Evolutionary conservation across 805 yeast genomes (phyloP).

Genomic region (Yarrowia divulgata): DNA sequence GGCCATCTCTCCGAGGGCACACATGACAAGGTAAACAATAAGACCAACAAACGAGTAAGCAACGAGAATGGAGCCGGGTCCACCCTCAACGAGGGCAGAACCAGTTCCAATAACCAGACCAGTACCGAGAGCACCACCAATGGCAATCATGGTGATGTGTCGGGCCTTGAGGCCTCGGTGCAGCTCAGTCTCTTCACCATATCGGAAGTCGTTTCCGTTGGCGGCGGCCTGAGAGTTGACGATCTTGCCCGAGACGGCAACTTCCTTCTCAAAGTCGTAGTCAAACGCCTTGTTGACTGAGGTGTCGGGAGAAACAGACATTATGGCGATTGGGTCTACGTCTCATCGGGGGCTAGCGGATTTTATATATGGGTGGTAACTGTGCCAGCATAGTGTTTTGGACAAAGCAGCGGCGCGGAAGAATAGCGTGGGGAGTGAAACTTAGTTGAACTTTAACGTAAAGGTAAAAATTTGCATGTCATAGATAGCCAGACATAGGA

Average conservation of each 20-base stretch:
- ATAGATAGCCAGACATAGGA: conserved; percentile 33
- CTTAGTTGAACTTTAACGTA: conserved; percentile 36
- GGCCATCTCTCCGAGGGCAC: conserved; percentile 73
- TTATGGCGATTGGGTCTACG: conserved; percentile 10
- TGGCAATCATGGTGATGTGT: conserved; percentile 75
- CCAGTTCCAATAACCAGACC: conserved; percentile 83
- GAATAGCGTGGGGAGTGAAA: conserved; percentile 38
- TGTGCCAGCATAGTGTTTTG: neutral
- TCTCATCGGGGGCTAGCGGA: conserved; percentile 5
- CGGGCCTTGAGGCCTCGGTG: conserved; percentile 57
- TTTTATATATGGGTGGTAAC: conserved; percentile 17
- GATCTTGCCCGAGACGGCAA: conserved; percentile 33
- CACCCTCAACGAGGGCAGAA: conserved; percentile 70
- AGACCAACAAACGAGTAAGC: conserved; percentile 76
- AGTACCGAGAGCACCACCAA: conserved; percentile 86
- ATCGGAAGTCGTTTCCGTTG: conserved; percentile 38
- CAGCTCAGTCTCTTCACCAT: conserved; percentile 40
- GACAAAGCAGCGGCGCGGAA: conserved; percentile 38
- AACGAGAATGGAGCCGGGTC: conserved; percentile 63
- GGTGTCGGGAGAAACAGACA: conserved; percentile 34
- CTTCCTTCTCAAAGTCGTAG: conserved; percentile 37
- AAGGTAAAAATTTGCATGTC: conserved; percentile 36
- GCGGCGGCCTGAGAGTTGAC: conserved; percentile 32
- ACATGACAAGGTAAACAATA: conserved; percentile 71
- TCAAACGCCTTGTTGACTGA: conserved; percentile 38